Conservation (phyloP, 495 filamentous ascomycete genomes). For the Astrothelium macrocarpum region DNA sequence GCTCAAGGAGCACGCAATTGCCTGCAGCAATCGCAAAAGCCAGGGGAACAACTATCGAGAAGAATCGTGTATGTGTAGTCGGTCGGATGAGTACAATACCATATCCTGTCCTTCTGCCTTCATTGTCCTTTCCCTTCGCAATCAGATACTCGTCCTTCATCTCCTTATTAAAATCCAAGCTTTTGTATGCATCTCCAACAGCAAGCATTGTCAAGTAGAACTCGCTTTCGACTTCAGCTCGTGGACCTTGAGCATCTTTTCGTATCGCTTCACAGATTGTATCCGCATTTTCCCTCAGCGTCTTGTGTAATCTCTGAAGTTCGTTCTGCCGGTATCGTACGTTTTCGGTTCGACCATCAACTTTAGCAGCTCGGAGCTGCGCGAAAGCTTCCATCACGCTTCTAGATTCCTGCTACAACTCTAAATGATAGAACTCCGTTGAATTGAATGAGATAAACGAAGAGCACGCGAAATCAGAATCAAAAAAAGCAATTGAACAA, state of each 20-base stretch:
- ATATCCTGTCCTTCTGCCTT: conserved; percentile 20
- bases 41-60: conserved; percentile 37
- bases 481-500: too few species aligned
- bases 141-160: conserved; percentile 43
- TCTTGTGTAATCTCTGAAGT: conserved; percentile 36
- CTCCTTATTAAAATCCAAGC: conserved; percentile 32
- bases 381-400: conserved; percentile 28
- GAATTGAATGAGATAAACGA: too few species aligned
- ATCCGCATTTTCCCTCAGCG: conserved; percentile 27
- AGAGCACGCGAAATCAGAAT: too few species aligned
- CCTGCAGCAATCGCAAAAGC: conserved; percentile 43
- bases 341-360: conserved; percentile 41
- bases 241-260: conserved; percentile 30
- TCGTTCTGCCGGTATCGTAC: conserved; percentile 39
- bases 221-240: conserved; percentile 37
- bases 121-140: conserved; percentile 33
- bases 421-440: too few species aligned
- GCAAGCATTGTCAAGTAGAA: conserved; percentile 34
- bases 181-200: conserved; percentile 37
- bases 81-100: conserved; percentile 48
- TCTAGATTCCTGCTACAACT: too few species aligned
- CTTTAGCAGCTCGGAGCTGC: conserved; percentile 34
- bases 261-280: conserved; percentile 35
- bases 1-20: conserved; percentile 44
- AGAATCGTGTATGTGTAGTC: conserved; percentile 40